Conservation (phyloP, 139 green algal species). For the Chlorokybus atmophyticus region DNA sequence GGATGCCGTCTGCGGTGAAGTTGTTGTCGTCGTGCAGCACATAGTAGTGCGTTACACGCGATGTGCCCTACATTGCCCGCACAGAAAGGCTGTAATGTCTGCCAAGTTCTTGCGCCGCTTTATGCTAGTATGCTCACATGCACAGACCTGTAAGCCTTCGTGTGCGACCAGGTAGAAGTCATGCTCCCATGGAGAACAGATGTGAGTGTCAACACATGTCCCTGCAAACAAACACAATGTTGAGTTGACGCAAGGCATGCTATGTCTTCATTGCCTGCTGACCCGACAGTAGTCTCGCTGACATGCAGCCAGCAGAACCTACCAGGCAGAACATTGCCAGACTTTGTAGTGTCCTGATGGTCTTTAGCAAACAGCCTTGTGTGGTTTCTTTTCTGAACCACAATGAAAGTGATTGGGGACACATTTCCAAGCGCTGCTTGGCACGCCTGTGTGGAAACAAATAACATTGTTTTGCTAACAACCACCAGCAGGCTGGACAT, state of each 20-base stretch:
- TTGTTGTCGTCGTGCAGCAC: slow-evolving; percentile 72
- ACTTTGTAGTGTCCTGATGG: too few relatives aligned
- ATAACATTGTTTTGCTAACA: neutral
- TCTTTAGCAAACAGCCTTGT: slow-evolving; percentile 52
- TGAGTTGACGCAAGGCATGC: neutral
- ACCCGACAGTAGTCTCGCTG: neutral
- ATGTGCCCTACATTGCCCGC: slow-evolving; percentile 27
- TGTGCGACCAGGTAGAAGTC: slow-evolving; percentile 85
- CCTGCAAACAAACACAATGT: slow-evolving; percentile 1
- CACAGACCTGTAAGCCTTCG: slow-evolving; percentile 57
- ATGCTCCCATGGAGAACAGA: slow-evolving; percentile 39
- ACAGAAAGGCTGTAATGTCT: too few relatives aligned
- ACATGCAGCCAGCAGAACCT: too few relatives aligned
- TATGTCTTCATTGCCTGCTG: neutral
- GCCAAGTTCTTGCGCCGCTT: too few relatives aligned
- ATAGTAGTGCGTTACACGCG: slow-evolving; percentile 26
- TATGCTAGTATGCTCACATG: too few relatives aligned
- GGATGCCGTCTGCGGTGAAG: slow-evolving; percentile 57
- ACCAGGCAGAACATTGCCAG: slow-evolving; percentile 4
- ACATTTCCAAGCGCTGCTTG: slow-evolving; percentile 21
- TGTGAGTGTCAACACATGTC: slow-evolving; percentile 20
- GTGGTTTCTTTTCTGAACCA: slow-evolving; percentile 64
- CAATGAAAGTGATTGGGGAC: slow-evolving; percentile 63
- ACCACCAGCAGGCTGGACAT: neutral
- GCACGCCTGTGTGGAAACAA: slow-evolving; percentile 12